These are phyloP conservation scores for Myochromella boudieri DNA, from an alignment of 768 basidiomycete genomes.

Conservation along the genomic window DNA sequence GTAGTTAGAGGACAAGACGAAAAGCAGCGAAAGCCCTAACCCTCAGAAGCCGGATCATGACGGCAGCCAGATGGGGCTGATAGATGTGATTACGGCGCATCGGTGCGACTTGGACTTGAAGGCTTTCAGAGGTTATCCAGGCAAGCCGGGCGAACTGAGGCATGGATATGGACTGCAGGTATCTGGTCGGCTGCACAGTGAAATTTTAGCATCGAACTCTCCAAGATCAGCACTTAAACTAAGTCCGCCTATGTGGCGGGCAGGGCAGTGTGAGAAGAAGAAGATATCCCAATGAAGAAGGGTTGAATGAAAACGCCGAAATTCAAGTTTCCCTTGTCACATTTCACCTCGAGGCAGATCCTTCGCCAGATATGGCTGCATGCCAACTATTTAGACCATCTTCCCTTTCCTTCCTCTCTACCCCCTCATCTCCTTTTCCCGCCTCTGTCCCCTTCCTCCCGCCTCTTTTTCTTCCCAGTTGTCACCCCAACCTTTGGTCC, in stretches of 20 bases:
- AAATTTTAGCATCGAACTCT: neutral
- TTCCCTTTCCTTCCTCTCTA: conserved; percentile 23
- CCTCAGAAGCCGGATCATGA: conserved; percentile 48
- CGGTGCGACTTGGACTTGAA: conserved; percentile 14
- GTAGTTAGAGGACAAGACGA: neutral
- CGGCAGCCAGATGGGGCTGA: conserved; percentile 28
- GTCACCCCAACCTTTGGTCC: conserved; percentile 21
- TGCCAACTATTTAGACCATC: conserved; percentile 1
- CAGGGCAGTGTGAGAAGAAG: conserved; percentile 8
- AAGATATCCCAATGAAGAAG: conserved; percentile 10
- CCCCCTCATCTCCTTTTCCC: conserved; percentile 26
- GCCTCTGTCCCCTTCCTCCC: conserved; percentile 15
- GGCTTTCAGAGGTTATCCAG: conserved; percentile 8
- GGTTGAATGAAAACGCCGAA: conserved; percentile 20
- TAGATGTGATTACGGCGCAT: conserved; percentile 27
- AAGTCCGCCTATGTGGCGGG: conserved; percentile 19
- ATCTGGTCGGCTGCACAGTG: neutral
- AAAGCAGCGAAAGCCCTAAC: conserved; percentile 6
- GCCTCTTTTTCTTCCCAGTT: conserved; percentile 37
- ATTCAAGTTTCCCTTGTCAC: conserved; percentile 7
- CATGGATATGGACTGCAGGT: conserved; percentile 12
- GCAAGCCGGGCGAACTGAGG: conserved; percentile 11
- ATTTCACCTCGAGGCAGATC: conserved; percentile 25
- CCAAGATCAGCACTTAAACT: too few species aligned
- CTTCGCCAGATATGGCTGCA: conserved; percentile 13